Conservation (phyloP, 495 filamentous ascomycete genomes). For the Trichoderma gamsii region DNA sequence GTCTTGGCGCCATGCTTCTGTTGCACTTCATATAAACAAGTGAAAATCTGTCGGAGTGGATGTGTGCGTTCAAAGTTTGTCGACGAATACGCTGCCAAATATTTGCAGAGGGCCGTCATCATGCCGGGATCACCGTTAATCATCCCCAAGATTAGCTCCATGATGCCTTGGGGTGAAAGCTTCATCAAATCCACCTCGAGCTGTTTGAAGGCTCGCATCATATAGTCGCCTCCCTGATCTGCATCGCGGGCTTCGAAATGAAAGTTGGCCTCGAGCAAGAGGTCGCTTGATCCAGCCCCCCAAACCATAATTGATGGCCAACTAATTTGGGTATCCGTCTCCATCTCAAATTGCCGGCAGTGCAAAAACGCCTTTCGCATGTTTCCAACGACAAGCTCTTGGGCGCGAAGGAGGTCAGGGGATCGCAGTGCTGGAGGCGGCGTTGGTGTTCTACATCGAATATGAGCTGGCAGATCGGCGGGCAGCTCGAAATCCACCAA, state of each 20-base stretch:
- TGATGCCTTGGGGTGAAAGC: slow-evolving; percentile 16
- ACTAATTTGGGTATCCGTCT: slow-evolving; percentile 12
- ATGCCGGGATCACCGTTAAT: slow-evolving; percentile 17
- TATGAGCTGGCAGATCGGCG: slow-evolving; percentile 29
- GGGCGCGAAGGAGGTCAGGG: slow-evolving; percentile 16
- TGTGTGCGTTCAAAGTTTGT: slow-evolving; percentile 16
- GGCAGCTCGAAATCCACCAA: slow-evolving; percentile 30
- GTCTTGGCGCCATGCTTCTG: slow-evolving; percentile 17
- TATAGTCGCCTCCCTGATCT: slow-evolving; percentile 15
- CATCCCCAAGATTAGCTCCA: slow-evolving; percentile 17
- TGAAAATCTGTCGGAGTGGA: slow-evolving; percentile 17
- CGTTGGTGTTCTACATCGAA: slow-evolving; percentile 32
- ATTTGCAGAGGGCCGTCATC: slow-evolving; percentile 18
- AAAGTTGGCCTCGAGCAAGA: slow-evolving; percentile 16
- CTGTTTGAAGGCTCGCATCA: slow-evolving; percentile 17
- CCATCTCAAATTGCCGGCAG: slow-evolving; percentile 17
- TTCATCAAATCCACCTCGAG: slow-evolving; percentile 16
- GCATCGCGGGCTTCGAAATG: slow-evolving; percentile 15
- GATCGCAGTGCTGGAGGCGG: slow-evolving; percentile 17
- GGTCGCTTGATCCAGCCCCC: slow-evolving; percentile 17
- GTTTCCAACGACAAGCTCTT: slow-evolving; percentile 16
- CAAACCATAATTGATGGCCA: slow-evolving; percentile 16
- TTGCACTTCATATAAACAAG: slow-evolving; percentile 18
- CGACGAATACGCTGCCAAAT: slow-evolving; percentile 16
- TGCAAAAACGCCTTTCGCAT: slow-evolving; percentile 18